Conservation (phyloP, 495 filamentous ascomycete species). For the Daldinia grandis region DNA sequence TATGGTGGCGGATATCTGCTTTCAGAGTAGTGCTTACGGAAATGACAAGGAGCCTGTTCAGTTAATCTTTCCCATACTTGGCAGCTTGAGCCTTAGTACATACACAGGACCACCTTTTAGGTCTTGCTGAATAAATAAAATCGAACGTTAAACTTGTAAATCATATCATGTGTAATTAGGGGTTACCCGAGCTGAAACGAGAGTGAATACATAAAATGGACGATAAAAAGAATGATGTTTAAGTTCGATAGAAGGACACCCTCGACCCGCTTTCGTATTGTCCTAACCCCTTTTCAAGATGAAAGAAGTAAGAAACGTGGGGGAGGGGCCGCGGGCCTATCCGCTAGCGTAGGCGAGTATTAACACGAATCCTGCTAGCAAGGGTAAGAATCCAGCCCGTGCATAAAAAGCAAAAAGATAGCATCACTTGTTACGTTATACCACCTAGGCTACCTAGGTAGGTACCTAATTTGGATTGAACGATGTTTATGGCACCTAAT, state of each 20-base stretch:
- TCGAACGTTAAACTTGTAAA: background rate
- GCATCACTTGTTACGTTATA: no score
- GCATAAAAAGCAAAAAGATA: background rate
- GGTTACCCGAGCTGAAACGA: background rate
- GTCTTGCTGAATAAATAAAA: background rate
- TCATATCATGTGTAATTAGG: background rate
- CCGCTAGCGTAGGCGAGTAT: background rate
- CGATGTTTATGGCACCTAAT: no score
- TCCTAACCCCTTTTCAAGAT: background rate
- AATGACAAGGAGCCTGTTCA: background rate
- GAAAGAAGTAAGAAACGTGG: background rate
- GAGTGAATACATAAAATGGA: background rate
- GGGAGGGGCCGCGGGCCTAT: background rate
- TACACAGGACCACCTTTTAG: background rate
- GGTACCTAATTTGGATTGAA: no score
- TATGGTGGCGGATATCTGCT: background rate
- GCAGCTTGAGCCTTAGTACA: background rate
- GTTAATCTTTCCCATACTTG: background rate
- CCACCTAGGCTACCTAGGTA: no score
- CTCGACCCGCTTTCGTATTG: background rate
- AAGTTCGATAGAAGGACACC: background rate
- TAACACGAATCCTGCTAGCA: background rate
- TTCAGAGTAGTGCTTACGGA: background rate
- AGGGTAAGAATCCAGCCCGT: background rate
- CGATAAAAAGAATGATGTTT: background rate